Conservation (phyloP, 228 moss, liverwort and hornwort genomes). For the Sphagnum magellanicum region DNA sequence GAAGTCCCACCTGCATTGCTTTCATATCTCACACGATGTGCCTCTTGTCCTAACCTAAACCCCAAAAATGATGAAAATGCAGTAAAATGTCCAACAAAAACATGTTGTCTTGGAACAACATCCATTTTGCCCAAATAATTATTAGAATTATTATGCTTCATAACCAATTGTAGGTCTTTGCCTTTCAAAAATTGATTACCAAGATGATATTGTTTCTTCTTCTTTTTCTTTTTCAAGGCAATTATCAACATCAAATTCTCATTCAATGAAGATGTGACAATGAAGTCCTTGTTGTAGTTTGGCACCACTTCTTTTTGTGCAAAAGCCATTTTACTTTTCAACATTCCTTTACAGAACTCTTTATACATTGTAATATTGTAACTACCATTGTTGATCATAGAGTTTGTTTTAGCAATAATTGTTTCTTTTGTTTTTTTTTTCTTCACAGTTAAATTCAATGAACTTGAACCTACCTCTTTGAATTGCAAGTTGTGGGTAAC, state of each 20-base stretch:
- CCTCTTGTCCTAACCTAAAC: conserved; percentile 47
- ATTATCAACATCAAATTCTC: conserved; percentile 57
- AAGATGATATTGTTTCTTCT: too few relatives aligned
- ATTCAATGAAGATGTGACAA: conserved; percentile 46
- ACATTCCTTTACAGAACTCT: too few relatives aligned
- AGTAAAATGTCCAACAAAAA: conserved; percentile 50
- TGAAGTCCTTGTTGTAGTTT: conserved; percentile 51
- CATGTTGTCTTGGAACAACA: conserved; percentile 2
- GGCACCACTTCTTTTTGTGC: conserved; percentile 10
- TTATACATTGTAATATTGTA: too few relatives aligned
- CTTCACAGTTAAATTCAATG: not conserved
- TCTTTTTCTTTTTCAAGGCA: conserved; percentile 27
- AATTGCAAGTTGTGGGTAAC: too few relatives aligned
- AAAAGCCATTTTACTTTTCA: not conserved
- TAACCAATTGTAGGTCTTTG: conserved; percentile 5
- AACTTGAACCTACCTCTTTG: not conserved
- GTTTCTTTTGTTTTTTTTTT: not conserved
- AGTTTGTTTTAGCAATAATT: not conserved
- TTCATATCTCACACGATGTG: conserved; percentile 49
- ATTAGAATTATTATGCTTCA: not conserved
- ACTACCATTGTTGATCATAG: not conserved
- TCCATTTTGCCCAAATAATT: not conserved
- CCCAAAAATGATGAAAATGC: conserved; percentile 46
- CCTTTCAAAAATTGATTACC: not conserved
- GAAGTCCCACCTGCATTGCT: conserved; percentile 74